Evolutionary conservation across 805 yeast species (phyloP).

Genomic region (Nematodospora valgi): DNA sequence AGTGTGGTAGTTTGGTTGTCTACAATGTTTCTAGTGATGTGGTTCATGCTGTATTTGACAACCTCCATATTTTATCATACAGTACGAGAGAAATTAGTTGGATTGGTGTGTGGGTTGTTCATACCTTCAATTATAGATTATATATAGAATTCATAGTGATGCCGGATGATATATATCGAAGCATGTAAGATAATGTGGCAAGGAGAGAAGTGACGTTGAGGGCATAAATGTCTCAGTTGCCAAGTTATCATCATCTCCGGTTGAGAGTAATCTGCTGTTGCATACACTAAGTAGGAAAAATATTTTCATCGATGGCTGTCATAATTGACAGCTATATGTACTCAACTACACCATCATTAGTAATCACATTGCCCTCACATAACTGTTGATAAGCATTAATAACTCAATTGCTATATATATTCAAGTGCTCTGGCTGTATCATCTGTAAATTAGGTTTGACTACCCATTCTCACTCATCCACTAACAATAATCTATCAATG

Average conservation of each 20-base stretch:
- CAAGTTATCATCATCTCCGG: background rate
- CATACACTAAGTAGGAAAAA: background rate
- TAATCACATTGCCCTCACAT: too few species aligned
- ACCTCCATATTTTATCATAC: conserved; percentile 53
- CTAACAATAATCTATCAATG: conserved; percentile 2
- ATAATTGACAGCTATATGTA: too few species aligned
- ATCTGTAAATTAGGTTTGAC: too few species aligned
- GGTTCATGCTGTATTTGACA: conserved; percentile 39
- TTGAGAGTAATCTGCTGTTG: background rate
- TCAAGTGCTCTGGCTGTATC: background rate
- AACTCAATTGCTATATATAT: background rate
- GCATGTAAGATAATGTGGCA: background rate
- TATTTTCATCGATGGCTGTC: conserved; percentile 4
- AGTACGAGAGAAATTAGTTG: conserved; percentile 42
- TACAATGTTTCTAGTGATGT: conserved; percentile 19
- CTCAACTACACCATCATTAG: too few species aligned
- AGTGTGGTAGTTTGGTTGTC: conserved; percentile 1
- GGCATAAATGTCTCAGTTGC: conserved; percentile 1
- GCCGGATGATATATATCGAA: too few species aligned
- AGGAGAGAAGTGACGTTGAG: too few species aligned
- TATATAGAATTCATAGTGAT: too few species aligned
- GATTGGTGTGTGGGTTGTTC: conserved; percentile 35
- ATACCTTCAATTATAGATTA: conserved; percentile 19
- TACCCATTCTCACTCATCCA: background rate
- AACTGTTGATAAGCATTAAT: background rate